Conservation (phyloP, 2,329 filamentous ascomycete genomes). For the Tolypocladium inflatum region DNA sequence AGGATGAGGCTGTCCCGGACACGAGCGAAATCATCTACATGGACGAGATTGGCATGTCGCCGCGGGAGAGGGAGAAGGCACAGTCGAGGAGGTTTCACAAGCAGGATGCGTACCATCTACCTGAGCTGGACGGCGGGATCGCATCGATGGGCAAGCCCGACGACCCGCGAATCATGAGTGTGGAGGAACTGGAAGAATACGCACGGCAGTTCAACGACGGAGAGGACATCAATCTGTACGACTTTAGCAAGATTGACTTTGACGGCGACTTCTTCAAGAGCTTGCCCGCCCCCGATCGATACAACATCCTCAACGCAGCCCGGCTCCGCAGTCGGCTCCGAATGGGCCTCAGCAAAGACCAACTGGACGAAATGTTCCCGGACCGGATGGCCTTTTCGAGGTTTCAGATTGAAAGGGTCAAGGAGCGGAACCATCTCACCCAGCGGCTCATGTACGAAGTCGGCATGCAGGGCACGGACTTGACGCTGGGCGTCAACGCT, state of each 20-base stretch:
- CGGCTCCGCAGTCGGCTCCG: constrained; percentile 76
- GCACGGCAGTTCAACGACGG: constrained; percentile 85
- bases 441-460: constrained; percentile 91
- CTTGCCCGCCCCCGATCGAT: constrained; percentile 79
- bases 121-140: constrained; percentile 71
- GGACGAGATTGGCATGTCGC: constrained; percentile 77
- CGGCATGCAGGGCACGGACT: constrained; percentile 72
- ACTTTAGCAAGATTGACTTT: constrained; percentile 98
- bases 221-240: constrained; percentile 85
- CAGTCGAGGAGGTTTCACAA: constrained; percentile 74
- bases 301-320: constrained; percentile 95
- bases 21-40: constrained; percentile 71
- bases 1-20: constrained; percentile 55
- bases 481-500: constrained; percentile 54
- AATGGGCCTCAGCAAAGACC: constrained; percentile 95
- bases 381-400: constrained; percentile 94
- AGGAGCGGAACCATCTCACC: constrained; percentile 86
- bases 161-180: constrained; percentile 91
- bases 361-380: constrained; percentile 92
- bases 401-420: constrained; percentile 92
- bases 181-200: constrained; percentile 90
- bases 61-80: constrained; percentile 68
- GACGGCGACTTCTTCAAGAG: constrained; percentile 92
- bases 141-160: constrained; percentile 81
- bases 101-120: constrained; percentile 91